Evolutionary conservation across 345 rosid species (phyloP).

Genomic region (Noccaea bulbosa): DNA sequence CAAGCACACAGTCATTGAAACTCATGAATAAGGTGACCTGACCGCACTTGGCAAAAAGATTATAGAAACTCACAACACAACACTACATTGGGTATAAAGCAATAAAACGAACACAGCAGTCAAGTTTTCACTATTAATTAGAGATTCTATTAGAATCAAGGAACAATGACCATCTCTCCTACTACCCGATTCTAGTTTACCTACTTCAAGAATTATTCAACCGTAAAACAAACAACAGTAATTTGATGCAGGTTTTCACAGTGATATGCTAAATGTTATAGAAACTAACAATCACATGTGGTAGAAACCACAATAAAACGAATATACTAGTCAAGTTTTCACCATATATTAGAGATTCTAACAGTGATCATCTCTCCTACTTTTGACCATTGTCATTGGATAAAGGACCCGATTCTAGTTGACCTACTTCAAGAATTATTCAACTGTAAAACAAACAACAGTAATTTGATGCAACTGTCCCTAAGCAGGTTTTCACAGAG

Average conservation of each 20-base stretch:
- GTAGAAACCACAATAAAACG: neutral
- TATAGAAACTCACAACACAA: constrained; percentile 4
- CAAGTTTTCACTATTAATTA: constrained; percentile 7
- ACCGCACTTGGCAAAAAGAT: neutral
- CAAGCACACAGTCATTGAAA: constrained; percentile 23
- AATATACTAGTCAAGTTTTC: constrained; percentile 2
- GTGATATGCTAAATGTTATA: neutral
- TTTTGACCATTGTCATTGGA: neutral
- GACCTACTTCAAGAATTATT: constrained; percentile 17
- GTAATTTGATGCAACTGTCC: constrained; percentile 10
- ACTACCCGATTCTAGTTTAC: neutral
- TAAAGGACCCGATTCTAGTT: constrained; percentile 8
- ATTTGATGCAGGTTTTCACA: neutral
- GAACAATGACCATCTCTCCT: constrained; percentile 7
- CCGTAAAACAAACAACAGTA: neutral
- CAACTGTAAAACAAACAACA: constrained; percentile 14
- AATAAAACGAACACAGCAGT: neutral
- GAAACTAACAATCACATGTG: constrained; percentile 1
- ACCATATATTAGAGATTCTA: constrained; percentile 2
- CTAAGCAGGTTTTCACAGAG: neutral
- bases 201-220: constrained; percentile 21
- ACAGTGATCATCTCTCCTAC: neutral
- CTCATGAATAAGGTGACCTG: neutral
- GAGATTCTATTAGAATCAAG: constrained; percentile 1
- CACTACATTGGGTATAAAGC: neutral